Conservation (phyloP, 257 asterid genomes). For the Salvia splendens region DNA sequence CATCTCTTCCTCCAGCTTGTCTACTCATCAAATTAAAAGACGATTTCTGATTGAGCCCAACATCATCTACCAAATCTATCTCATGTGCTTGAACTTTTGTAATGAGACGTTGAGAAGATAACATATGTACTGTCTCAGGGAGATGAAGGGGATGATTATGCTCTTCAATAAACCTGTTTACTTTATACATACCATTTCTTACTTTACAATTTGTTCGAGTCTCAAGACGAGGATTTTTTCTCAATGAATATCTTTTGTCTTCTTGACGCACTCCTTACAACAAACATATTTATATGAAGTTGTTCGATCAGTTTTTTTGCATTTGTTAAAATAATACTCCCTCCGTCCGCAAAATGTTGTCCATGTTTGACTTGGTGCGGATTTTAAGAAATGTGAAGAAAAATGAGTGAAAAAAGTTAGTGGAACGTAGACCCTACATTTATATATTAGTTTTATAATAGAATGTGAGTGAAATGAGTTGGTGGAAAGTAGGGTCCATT, state of each 20-base stretch:
- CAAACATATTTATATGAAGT: background rate
- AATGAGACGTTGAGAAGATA: background rate
- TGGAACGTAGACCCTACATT: too few relatives aligned
- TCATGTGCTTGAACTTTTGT: slow-evolving; percentile 19
- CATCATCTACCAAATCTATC: slow-evolving; percentile 12
- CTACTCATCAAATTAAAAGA: background rate
- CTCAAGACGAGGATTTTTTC: background rate
- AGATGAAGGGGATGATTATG: too few relatives aligned
- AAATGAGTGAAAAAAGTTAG: too few relatives aligned
- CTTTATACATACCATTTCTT: background rate
- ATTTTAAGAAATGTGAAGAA: too few relatives aligned
- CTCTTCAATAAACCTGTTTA: too few relatives aligned
- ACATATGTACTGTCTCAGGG: background rate
- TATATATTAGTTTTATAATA: too few relatives aligned
- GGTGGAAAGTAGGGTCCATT: too few relatives aligned
- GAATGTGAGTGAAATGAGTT: too few relatives aligned
- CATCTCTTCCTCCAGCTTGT: background rate
- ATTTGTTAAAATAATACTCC: too few relatives aligned
- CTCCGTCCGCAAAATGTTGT: too few relatives aligned
- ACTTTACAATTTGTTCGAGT: background rate
- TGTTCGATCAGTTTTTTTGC: too few relatives aligned
- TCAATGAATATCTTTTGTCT: background rate
- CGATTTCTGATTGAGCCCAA: background rate
- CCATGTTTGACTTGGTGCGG: too few relatives aligned
- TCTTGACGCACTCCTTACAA: background rate